Conservation (phyloP, 2,329 filamentous ascomycete genomes). For the Colletotrichum horii region DNA sequence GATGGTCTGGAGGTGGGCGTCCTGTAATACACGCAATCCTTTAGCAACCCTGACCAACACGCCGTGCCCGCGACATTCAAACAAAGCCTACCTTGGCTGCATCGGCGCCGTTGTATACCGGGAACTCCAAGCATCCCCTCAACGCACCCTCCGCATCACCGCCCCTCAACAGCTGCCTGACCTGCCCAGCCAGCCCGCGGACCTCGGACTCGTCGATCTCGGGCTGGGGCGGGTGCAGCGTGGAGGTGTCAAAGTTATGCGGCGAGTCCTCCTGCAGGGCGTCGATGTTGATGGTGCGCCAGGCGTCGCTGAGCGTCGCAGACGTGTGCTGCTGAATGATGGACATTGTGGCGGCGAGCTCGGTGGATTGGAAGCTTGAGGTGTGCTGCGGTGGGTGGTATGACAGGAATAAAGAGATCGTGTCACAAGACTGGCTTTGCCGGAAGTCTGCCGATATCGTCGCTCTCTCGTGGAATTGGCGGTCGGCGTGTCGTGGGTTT, state of each 20-base stretch:
- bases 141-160: constrained; percentile 89
- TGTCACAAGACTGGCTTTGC: background rate
- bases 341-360: constrained; percentile 52
- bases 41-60: background rate
- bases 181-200: constrained; percentile 77
- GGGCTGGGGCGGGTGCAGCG: constrained; percentile 77
- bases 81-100: constrained; percentile 57
- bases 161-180: constrained; percentile 84
- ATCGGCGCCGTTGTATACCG: constrained; percentile 72
- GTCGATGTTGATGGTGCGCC: constrained; percentile 95
- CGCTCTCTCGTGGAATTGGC: background rate
- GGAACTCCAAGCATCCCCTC: constrained; percentile 81
- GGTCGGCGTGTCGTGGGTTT: background rate
- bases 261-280: constrained; percentile 88
- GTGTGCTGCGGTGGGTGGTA: background rate
- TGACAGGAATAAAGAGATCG: background rate
- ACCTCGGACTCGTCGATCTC: constrained; percentile 80
- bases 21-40: constrained; percentile 53
- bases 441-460: background rate
- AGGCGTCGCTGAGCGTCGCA: constrained; percentile 66
- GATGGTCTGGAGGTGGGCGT: constrained; percentile 85
- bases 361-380: background rate
- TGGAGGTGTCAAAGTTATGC: constrained; percentile 87
- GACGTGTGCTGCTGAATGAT: constrained; percentile 70
- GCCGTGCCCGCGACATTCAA: background rate